Percentiles rank a stretch among this genome's conserved stretches.
These are phyloP conservation scores for Piloderma croceum DNA, from an alignment of 768 basidiomycete genomes.

Conservation along the genomic window DNA sequence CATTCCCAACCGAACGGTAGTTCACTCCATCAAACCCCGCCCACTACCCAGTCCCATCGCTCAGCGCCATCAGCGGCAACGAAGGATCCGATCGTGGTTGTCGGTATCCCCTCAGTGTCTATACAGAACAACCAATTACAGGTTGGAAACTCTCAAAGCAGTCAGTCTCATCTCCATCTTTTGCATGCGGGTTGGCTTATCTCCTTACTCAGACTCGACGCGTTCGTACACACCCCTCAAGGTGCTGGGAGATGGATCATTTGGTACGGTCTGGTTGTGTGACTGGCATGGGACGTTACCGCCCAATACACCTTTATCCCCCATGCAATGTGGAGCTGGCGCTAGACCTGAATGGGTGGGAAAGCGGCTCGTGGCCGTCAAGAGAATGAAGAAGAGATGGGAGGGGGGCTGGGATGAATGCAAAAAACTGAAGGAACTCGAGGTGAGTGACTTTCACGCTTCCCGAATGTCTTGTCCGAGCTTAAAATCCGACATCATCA, in stretches of 20 bases:
- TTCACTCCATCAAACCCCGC: conserved; percentile 1
- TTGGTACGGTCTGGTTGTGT: conserved; percentile 97
- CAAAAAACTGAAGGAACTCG: conserved; percentile 89
- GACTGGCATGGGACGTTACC: conserved; percentile 98
- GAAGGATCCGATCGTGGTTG: conserved; percentile 61
- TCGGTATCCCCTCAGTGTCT: conserved; percentile 72
- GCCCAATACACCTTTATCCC: conserved; percentile 83
- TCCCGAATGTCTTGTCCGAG: no score
- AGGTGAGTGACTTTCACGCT: no score
- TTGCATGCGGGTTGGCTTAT: background rate
- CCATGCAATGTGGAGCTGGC: conserved; percentile 94
- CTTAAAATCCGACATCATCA: no score
- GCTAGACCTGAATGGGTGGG: conserved; percentile 91
- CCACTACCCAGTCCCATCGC: conserved; percentile 10
- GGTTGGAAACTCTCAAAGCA: conserved; percentile 67
- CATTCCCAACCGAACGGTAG: conserved; percentile 1
- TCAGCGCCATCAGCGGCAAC: conserved; percentile 24
- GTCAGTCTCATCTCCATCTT: conserved; percentile 39
- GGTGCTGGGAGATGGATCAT: conserved; percentile 95
- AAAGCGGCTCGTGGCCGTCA: conserved; percentile 93
- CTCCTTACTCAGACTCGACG: conserved; percentile 54
- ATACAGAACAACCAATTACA: conserved; percentile 64
- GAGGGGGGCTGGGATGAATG: conserved; percentile 99
- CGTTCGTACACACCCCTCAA: conserved; percentile 94
- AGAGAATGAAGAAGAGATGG: conserved; percentile 97